Base-by-base conservation (phyloP, 208 protist species). In the Vickermania ingenoplastis region DNA sequence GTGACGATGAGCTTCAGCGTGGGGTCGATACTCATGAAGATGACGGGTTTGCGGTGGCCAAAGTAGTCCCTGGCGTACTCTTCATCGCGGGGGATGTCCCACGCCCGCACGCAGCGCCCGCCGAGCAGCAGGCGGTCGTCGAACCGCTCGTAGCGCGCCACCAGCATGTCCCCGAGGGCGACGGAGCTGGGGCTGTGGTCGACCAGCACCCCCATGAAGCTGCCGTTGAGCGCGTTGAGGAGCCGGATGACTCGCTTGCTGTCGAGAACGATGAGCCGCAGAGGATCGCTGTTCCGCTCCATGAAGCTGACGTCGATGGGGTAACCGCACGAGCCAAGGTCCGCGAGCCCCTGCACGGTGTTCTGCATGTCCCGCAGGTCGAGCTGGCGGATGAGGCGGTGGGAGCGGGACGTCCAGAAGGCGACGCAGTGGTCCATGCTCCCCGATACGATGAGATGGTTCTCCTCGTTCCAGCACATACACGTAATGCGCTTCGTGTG, bases 291-390 rank as follows among this genome's bases (percentile, higher is more conserved):
- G 27, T 57, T 67, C 7, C 76, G 70, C 49, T 78, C 60, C 51
- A 89, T 75, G 59, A 94, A 82, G 52, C 80, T 83, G 17, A 89
- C 65, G 61, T 91, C 87, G 27, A 94, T 58, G 0, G 87, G 83
- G 31, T 77, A 84, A 17, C 87, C 87, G 57, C 73, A 75, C n/a
- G 65, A 65, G 17, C 62, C 65, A 29, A 67, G 57, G 48, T 57
- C 69, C 11, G 67, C 31, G 1, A 67, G 65, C 25, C 25, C 66
- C 2, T 54, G 13, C 13, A 58, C 64, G 52, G 27, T 41, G 45
- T 65, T 49, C 30, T 65, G 64, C 63, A 80, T 64, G 28, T 77
- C 65, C 23, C 75, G 76, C 17, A 93, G 63, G 41, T 90, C 84
- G 58, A 88, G 29, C 26, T 73, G 45, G 28, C 79, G 67, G n/a